Evolutionary conservation across 805 yeast genomes (phyloP).

Genomic region (Pichia eremophila): DNA sequence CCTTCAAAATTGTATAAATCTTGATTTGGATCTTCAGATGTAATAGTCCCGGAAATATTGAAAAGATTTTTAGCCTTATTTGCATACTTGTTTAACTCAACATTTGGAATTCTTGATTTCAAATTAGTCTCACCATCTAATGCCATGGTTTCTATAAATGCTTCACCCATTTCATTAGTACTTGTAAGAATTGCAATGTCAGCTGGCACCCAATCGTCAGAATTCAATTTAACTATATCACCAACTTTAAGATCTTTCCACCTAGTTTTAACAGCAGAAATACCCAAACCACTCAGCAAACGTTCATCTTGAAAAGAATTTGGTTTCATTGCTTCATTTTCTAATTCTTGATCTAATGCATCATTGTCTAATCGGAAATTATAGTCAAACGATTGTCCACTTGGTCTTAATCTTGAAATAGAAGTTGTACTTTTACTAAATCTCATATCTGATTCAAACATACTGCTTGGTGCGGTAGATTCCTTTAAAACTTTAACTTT

Average conservation of each 20-base stretch:
- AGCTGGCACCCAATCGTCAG: slow-evolving; percentile 92
- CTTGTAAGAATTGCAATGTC: slow-evolving; percentile 70
- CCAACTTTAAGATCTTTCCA: slow-evolving; percentile 91
- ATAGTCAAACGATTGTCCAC: slow-evolving; percentile 19
- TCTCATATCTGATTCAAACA: slow-evolving; percentile 9
- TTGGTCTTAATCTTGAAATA: slow-evolving; percentile 19
- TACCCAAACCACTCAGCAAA: slow-evolving; percentile 12
- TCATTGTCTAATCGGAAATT: slow-evolving; percentile 3
- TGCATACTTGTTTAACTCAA: slow-evolving; percentile 46
- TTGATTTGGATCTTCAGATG: slow-evolving; percentile 83
- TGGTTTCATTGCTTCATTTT: slow-evolving; percentile 5
- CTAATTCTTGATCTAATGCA: slow-evolving; percentile 11
- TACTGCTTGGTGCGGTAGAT: neutral
- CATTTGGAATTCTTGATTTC: slow-evolving; percentile 63
- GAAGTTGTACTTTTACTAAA: slow-evolving; percentile 23
- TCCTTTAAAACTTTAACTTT: slow-evolving; percentile 31
- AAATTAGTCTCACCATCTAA: slow-evolving; percentile 95
- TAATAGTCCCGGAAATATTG: slow-evolving; percentile 41
- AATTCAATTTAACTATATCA: slow-evolving; percentile 59
- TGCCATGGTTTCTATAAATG: slow-evolving; percentile 92
- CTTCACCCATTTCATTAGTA: slow-evolving; percentile 51
- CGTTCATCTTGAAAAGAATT: slow-evolving; percentile 20
- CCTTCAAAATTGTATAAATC: slow-evolving; percentile 93
- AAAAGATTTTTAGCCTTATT: slow-evolving; percentile 42
- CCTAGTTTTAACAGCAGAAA: slow-evolving; percentile 18